phyloP scores from a whole-genome alignment of 306 rosid species.

The Bauhinia variegata region DNA sequence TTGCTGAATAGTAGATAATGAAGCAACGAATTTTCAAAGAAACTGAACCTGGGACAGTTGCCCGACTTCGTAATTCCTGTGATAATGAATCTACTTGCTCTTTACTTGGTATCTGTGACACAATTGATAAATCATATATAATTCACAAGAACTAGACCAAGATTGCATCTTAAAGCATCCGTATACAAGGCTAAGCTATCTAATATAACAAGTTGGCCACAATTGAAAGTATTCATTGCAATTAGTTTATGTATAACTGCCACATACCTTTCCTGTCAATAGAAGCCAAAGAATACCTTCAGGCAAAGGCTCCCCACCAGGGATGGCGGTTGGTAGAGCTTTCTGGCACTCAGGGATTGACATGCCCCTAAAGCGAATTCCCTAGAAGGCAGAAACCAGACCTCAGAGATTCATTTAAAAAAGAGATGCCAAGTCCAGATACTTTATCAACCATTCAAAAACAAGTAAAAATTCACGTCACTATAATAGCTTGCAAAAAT shows the following conservation, averaged over 20 bases:
- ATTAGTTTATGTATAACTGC: constrained; percentile 24
- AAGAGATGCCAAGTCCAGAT: constrained; percentile 20
- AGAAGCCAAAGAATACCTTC: constrained; percentile 96
- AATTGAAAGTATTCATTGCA: constrained; percentile 22
- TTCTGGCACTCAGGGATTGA: constrained; percentile 95
- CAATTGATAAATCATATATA: constrained; percentile 24
- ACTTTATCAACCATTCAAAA: constrained; percentile 23
- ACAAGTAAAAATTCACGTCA: background rate
- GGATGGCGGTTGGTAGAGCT: constrained; percentile 74
- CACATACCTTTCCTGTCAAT: constrained; percentile 83
- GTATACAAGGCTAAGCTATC: constrained; percentile 6
- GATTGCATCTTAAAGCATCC: constrained; percentile 19
- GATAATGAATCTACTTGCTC: constrained; percentile 87
- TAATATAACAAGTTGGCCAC: constrained; percentile 10
- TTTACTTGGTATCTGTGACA: constrained; percentile 80
- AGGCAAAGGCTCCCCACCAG: constrained; percentile 97
- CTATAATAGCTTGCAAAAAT: constrained; percentile 25
- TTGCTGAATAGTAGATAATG: constrained; percentile 24
- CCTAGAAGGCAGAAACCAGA: constrained; percentile 52
- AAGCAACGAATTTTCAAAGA: constrained; percentile 31
- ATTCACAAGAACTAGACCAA: constrained; percentile 9
- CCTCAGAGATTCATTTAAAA: constrained; percentile 39
- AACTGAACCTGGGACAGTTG: constrained; percentile 78
- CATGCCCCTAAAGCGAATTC: constrained; percentile 90
- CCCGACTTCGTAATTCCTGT: constrained; percentile 80